A percentile compares a stretch with the other conserved stretches of the same genome.
Conservation (phyloP, 306 rosid genomes). For the Prunus kanzakura region DNA sequence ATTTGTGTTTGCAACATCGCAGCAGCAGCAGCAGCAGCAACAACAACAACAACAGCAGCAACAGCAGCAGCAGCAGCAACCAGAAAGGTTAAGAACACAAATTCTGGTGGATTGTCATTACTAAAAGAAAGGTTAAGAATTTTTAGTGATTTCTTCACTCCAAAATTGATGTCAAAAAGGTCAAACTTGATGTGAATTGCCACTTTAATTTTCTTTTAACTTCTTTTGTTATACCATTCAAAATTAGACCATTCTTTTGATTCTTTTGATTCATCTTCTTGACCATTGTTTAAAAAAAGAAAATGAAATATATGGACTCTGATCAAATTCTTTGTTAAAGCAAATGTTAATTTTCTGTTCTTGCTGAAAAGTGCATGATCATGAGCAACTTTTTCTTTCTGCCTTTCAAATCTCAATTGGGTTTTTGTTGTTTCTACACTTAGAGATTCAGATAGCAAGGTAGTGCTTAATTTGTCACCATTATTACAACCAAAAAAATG, state of each 20-base stretch:
- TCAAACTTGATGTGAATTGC: constrained; percentile 33
- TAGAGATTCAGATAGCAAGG: not conserved
- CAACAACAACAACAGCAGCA: constrained; percentile 36
- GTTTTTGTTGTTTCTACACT: not conserved
- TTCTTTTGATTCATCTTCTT: constrained; percentile 30
- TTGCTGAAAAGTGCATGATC: constrained; percentile 50
- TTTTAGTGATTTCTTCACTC: constrained; percentile 15
- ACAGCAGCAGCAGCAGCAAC: constrained; percentile 29
- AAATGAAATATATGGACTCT: not conserved
- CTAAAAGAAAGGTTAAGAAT: constrained; percentile 34
- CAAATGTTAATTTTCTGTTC: constrained; percentile 10
- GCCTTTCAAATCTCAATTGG: constrained; percentile 18
- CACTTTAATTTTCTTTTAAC: constrained; percentile 6
- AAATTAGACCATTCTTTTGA: constrained; percentile 39
- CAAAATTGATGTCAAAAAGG: constrained; percentile 19
- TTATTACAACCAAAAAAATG: constrained; percentile 33
- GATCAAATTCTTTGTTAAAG: constrained; percentile 24
- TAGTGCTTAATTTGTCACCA: constrained; percentile 13
- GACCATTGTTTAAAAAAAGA: not conserved
- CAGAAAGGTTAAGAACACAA: constrained; percentile 19
- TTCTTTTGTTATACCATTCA: constrained; percentile 23
- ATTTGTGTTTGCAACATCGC: constrained; percentile 42
- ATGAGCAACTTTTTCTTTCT: constrained; percentile 27
- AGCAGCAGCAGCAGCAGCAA: constrained; percentile 22
- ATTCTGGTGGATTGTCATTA: constrained; percentile 94